Base-by-base conservation (phyloP, 164 flowering plant genomes). In the Chimonanthus praecox region DNA sequence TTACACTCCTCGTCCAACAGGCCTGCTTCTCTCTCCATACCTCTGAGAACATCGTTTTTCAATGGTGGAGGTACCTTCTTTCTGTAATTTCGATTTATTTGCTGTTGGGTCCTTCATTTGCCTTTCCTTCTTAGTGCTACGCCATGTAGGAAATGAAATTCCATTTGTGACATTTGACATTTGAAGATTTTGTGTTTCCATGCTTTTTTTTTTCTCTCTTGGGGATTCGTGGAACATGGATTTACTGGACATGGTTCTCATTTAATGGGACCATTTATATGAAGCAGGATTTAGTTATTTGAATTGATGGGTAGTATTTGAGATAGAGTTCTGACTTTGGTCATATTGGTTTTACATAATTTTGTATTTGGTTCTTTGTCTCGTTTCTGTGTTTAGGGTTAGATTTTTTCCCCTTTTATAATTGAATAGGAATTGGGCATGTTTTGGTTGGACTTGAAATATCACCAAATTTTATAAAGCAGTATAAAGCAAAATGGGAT, bases 21-120 rank as follows among this genome's bases (percentile, higher is more conserved):
- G 68, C 66, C 76, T 58, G 47, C 7, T 13, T 60, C 51, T 5
- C 60, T 66, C 44, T 46, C 6, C 13, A 75, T 70, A 18, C 61
- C 75, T 47, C 70, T 80, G 54, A 76, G 67, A 65, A 70, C 82
- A 16, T 74, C 84, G 2, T 83, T 85, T 51, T 75, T 79, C 44
- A 81, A 81, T 67, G 75, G 73, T 13, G 85, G 81, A 72, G 85
- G 87, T 85, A 77, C 49, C 69, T 49, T 49, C 4, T 63, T 13
- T 54, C 6, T 60, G 13, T 0, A 46, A 15, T 44, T 49, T 77
- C 49, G 8, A 0, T 60, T 64, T 20, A 15, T 61, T 50, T 72
- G 33, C 21, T 69, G 16, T 3, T 54, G 70, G 60, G 60, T 4
- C 10, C 47, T 71, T 20, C 50, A 21, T 43, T 70, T 70, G 7